Evolutionary conservation across 2,329 filamentous ascomycete genomes (phyloP).

Genomic region (Hypoxylon sp.): DNA sequence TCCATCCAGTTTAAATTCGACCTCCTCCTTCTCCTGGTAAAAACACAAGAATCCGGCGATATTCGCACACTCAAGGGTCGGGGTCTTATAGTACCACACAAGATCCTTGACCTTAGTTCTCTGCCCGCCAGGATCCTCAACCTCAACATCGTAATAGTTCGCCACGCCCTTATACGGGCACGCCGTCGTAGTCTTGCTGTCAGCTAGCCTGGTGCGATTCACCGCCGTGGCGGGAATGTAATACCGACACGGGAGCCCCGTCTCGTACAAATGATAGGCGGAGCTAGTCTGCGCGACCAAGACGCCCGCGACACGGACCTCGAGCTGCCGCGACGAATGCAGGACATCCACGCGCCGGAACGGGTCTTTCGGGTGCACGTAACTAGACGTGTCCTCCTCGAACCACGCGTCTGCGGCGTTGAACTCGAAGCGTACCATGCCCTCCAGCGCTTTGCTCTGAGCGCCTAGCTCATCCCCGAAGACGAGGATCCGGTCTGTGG

Average conservation of each 20-base stretch:
- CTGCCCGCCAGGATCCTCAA: conserved; percentile 59
- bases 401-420: conserved; percentile 56
- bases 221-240: conserved; percentile 71
- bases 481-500: conserved; percentile 48
- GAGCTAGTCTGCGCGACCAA: conserved; percentile 64
- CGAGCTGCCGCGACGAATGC: conserved; percentile 66
- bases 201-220: conserved; percentile 61
- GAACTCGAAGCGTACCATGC: conserved; percentile 48
- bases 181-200: conserved; percentile 67
- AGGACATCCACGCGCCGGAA: conserved; percentile 76
- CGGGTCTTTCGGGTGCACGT: conserved; percentile 76
- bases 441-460: conserved; percentile 43
- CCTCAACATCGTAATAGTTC: conserved; percentile 70
- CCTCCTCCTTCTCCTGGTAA: conserved; percentile 73
- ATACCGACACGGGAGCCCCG: conserved; percentile 70
- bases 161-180: conserved; percentile 80
- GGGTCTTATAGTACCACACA: conserved; percentile 74
- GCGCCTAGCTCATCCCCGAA: conserved; percentile 38
- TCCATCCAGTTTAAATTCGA: conserved; percentile 73
- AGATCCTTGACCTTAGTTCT: conserved; percentile 59
- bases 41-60: conserved; percentile 74
- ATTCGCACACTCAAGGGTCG: conserved; percentile 68
- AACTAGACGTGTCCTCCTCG: conserved; percentile 72
- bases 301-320: conserved; percentile 58
- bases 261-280: conserved; percentile 72